Evolutionary conservation across 73 alveolate genomes (phyloP), one percentile per base, ranked within the genome.

Genomic region (Stentor roeselii): DNA sequence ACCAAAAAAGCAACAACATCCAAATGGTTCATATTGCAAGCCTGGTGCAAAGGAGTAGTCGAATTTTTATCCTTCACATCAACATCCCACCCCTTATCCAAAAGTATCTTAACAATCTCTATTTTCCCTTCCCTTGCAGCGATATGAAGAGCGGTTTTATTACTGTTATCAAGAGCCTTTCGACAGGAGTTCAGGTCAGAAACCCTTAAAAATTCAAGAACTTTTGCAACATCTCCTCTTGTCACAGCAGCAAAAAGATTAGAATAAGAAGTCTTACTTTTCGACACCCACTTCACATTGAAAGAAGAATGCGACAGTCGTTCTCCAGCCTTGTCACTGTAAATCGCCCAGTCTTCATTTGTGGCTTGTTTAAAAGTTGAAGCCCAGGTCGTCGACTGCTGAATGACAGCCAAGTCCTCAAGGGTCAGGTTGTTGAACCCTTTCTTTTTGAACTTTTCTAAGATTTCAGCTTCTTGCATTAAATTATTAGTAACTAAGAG

Each of bases 21-120:
- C 60, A 89, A 94, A 88, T 95, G 94, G 39, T 96, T 97, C 59
- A 86, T 89, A 84, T 91, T 87, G 82, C 97, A 93, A n/a, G 99
- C 98, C 78, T 87, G 90, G 86, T 95, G 99, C 15, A 95, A 75
- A 40, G 98, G 97, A 32, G 97, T 95, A 74, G 97, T 89, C 32
- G 93, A 83, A 40, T 91, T 88, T 88, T 93, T 93, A 90, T 95
- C 99, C 80, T 98, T 91, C 39, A 91, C 91, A 38, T 88, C 87
- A 39, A 95, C 88, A 36, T 83, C 74, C 59, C 88, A 87, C 31
- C 94, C 93, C 75, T 90, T 85, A 14, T 94, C 85, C 61, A 91
- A 39, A 76, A 95, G 87, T 78, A 88, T 86, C 36, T 86, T 86
- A 30, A 76, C 60, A 87, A 95, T 77, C 74, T 90, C 82, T 30